Evolutionary conservation across 495 filamentous ascomycete species (phyloP), one percentile per base, ranked within the genome.

Genomic region (Penicilliopsis zonata): DNA sequence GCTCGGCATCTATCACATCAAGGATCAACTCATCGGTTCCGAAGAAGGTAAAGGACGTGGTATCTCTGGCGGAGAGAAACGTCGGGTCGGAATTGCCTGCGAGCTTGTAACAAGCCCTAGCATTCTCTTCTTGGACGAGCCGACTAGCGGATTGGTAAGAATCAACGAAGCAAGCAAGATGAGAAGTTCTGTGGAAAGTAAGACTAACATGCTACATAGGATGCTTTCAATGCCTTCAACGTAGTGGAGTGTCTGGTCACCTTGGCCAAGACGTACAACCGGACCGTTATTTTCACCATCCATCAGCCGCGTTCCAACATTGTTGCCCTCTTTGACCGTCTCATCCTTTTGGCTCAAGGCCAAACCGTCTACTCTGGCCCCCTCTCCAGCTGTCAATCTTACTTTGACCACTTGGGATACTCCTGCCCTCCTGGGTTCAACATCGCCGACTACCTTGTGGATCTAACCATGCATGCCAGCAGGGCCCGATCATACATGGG

Each of bases 271-370:
- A 88, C 77, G 18, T 96, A 95, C 63, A 87, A 93, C 50, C 72
- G 90, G 28, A 98, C 90, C 1, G 83, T 98, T 37, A 81, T 98
- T 35, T 95, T 98, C 63, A 98, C 90, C 4, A 98, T 98, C 40
- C 90, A 98, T 55, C 90, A 98, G 42, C 90, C 90, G n/a, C 72
- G 93, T 36, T 96, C 90, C n/a, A 98, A 98, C 46, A 98, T 98
- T 43, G 90, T 96, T 18, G 90, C 90, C n/a, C 69, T 98, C 18
- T 98, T 98, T 46, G 92, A 98, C 50, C 76, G 88, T 34, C 67
- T 98, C 12, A 73, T 98, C 38, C 75, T 98, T 12, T 65, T 98
- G 20, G 90, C 90, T 5, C 76, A 82, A 42, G 90, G 90, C 21
- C 82, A 76, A 44, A 80, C 82, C 2, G 88, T 98, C 5, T 98